phyloP scores from a whole-genome alignment of 2,329 filamentous ascomycete genomes.

The Reticulascus tulasneorum region DNA sequence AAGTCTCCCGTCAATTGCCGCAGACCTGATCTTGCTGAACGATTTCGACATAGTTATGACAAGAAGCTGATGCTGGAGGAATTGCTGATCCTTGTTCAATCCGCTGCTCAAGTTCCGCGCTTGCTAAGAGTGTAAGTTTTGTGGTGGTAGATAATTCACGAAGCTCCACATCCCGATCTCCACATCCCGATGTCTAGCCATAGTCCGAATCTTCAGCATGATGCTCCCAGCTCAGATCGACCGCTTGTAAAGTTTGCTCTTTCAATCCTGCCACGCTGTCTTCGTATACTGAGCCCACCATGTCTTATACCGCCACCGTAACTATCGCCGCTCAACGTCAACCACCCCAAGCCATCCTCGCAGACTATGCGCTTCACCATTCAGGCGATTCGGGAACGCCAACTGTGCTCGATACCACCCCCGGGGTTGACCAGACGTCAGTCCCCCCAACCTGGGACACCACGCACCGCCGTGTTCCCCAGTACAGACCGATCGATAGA shows the following conservation, averaged over 20 bases:
- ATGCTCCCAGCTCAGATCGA: too few species aligned
- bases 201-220: neutral
- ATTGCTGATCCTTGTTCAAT: neutral
- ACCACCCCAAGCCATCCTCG: conserved; percentile 30
- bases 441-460: conserved; percentile 16
- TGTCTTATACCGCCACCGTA: conserved; percentile 29
- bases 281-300: conserved; percentile 7
- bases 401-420: too few species aligned
- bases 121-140: neutral
- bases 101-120: neutral
- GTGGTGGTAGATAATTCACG: neutral
- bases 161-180: conserved; percentile 8
- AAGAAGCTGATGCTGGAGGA: neutral
- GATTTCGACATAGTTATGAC: conserved; percentile 18
- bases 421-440: neutral
- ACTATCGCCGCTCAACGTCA: conserved; percentile 30
- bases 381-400: too few species aligned
- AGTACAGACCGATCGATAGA: conserved; percentile 17
- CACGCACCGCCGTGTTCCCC: conserved; percentile 18
- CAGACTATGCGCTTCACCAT: conserved; percentile 44
- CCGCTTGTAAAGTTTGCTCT: too few species aligned
- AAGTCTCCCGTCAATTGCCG: conserved; percentile 39
- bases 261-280: too few species aligned
- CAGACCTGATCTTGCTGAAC: conserved; percentile 30
- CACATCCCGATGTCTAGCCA: conserved; percentile 10